Evolutionary conservation across 768 basidiomycete genomes (phyloP).

Genomic region (Tylopilus rubrobrunneus): DNA sequence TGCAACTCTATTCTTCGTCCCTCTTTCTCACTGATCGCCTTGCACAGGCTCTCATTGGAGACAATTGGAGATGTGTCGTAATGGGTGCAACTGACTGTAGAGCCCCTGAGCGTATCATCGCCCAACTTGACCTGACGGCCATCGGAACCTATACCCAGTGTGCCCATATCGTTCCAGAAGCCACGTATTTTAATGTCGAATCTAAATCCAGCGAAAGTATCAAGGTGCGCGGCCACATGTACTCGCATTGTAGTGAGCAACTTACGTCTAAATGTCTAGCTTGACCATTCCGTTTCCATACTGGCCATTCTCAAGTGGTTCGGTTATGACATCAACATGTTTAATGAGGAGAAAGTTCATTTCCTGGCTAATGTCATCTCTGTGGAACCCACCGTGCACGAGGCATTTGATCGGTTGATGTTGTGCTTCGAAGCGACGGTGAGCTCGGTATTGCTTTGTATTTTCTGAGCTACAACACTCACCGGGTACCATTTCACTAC

Average conservation of each 20-base stretch:
- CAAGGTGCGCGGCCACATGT: neutral
- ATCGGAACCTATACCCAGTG: too few relatives aligned
- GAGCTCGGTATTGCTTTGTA: neutral
- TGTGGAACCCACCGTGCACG: neutral
- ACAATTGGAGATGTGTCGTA: slow-evolving; percentile 33
- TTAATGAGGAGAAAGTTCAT: slow-evolving; percentile 6
- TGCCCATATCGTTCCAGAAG: too few relatives aligned
- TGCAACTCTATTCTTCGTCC: neutral
- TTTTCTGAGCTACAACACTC: too few relatives aligned
- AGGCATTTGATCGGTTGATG: neutral
- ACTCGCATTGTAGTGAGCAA: neutral
- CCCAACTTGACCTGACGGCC: too few relatives aligned
- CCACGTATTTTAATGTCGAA: too few relatives aligned
- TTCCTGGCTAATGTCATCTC: slow-evolving; percentile 7
- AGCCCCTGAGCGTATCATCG: neutral
- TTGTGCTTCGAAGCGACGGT: slow-evolving; percentile 9
- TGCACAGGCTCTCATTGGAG: slow-evolving; percentile 34
- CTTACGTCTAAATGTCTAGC: neutral
- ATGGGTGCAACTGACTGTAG: slow-evolving; percentile 24
- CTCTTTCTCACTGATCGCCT: neutral
- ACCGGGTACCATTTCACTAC: neutral
- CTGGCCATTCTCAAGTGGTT: slow-evolving; percentile 6
- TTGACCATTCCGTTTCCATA: neutral
- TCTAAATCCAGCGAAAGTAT: too few relatives aligned
- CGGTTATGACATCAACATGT: neutral